Percentiles rank a stretch among this genome's conserved stretches.
phyloP scores from a whole-genome alignment of 192 early-diverging fungal genomes.

The Cladochytrium replicatum region DNA sequence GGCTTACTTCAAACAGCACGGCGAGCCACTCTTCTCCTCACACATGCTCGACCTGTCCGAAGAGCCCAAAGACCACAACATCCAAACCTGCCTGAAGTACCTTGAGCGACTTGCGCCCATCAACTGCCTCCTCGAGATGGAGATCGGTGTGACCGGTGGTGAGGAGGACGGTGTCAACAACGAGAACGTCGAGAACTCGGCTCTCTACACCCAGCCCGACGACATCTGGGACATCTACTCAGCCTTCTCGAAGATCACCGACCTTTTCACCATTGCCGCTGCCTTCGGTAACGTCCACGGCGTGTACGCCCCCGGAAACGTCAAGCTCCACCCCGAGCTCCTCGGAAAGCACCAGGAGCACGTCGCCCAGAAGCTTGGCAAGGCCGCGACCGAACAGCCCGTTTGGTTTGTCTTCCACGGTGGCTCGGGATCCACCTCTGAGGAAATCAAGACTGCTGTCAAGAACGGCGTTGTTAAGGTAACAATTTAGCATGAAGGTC shows the following conservation, averaged over 20 bases:
- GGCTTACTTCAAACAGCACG: conserved; percentile 84
- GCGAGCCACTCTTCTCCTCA: conserved; percentile 92
- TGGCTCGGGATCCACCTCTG: conserved; percentile 75
- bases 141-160: conserved; percentile 96
- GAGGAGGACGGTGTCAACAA: conserved; percentile 99
- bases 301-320: conserved; percentile 90
- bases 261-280: conserved; percentile 92
- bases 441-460: conserved; percentile 77
- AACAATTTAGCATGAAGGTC: background rate
- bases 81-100: conserved; percentile 80
- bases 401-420: conserved; percentile 98
- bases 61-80: conserved; percentile 90
- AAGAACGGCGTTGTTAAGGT: conserved; percentile 77
- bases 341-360: conserved; percentile 82
- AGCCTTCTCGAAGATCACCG: conserved; percentile 72
- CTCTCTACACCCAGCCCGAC: conserved; percentile 91
- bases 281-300: conserved; percentile 94
- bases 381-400: conserved; percentile 56
- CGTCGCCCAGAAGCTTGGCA: conserved; percentile 61
- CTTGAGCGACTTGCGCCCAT: conserved; percentile 84
- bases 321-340: conserved; percentile 85
- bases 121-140: conserved; percentile 89
- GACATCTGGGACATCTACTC: conserved; percentile 93
- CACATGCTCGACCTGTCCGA: conserved; percentile 98
- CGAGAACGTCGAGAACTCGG: conserved; percentile 77